Base-by-base conservation (phyloP, 495 filamentous ascomycete species). In the Astrothelium macrocarpum region DNA sequence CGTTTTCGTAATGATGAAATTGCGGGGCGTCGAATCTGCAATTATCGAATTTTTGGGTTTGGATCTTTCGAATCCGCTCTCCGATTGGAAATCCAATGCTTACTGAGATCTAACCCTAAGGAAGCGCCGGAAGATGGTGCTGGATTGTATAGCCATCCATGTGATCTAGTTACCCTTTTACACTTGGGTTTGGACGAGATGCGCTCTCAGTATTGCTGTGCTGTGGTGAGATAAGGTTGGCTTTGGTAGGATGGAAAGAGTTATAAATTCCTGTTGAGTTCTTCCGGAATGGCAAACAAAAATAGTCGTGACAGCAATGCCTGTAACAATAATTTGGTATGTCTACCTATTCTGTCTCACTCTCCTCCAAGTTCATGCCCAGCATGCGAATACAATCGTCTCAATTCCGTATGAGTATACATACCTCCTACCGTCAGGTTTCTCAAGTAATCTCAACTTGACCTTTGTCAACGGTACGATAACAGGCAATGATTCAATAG, bases 401-500 rank as follows among this genome's bases (percentile, higher is more conserved):
- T 42, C 49, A 5, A 2, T 62, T 49, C 60, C 60, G 23, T 49
- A 62, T 18, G 60, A 62, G 49, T 49, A 62, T 26, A 62, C 60
- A 26, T 62, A 62, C 36, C 34, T 62, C 14, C 39, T 62, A 18
- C 60, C 60, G 3, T 29, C 42, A 46, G 60, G 60, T 16, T 62
- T 49, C 46, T 26, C 14, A 20, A 39, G 60, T 2, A 62, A 62
- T 46, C 28, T 20, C 2, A 53, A 53, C 36, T 62, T 29, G 14
- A 62, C 60, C 11, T 62, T 62, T 28, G 60, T 53, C n/a, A 62
- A 62, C 39, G 25, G 60, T 18, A 62, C 60, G 36, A 34, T 7
- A 16, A 62, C 60, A 16, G 36, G 42, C 39, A 53, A 49, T 49
- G 23, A 26, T 26, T 11, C 36, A 7, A 62, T 62, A 20, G 36